These are phyloP conservation scores for Arachis monticola DNA, from an alignment of 331 rosid genomes.

Conservation along the genomic window DNA sequence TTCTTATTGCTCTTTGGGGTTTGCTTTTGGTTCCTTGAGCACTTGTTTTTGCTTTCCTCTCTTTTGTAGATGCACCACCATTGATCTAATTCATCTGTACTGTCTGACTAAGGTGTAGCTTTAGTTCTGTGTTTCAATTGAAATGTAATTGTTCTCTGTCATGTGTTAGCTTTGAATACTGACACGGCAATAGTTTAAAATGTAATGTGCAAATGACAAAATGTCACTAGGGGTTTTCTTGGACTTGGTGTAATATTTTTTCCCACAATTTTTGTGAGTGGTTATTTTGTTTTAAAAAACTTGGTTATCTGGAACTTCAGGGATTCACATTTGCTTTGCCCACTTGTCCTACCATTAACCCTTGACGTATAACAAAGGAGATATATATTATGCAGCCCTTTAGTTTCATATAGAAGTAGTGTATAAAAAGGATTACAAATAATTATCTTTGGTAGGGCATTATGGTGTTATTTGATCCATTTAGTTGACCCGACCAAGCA, in stretches of 20 bases:
- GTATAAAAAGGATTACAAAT: conserved; percentile 16
- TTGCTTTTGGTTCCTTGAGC: conserved; percentile 16
- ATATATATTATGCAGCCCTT: background rate
- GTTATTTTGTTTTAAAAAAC: background rate
- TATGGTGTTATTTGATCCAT: background rate
- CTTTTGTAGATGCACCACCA: background rate
- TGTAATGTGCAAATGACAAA: background rate
- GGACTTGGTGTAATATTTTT: conserved; percentile 15
- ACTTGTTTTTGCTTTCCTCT: conserved; percentile 1
- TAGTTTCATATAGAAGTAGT: background rate
- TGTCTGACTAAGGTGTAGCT: background rate
- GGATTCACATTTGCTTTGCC: conserved; percentile 9
- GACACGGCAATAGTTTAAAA: background rate
- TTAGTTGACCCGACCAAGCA: no score
- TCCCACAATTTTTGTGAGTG: background rate
- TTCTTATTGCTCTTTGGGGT: conserved; percentile 6
- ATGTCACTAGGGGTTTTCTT: conserved; percentile 3
- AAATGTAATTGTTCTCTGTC: conserved; percentile 1
- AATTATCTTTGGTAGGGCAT: background rate
- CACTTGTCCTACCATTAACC: background rate
- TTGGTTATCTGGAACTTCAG: background rate
- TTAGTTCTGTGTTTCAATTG: background rate
- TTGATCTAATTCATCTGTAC: background rate
- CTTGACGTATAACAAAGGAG: background rate
- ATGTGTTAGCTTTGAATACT: conserved; percentile 13